Base-by-base conservation (phyloP, 768 basidiomycete species). In the Lepiota venenata region DNA sequence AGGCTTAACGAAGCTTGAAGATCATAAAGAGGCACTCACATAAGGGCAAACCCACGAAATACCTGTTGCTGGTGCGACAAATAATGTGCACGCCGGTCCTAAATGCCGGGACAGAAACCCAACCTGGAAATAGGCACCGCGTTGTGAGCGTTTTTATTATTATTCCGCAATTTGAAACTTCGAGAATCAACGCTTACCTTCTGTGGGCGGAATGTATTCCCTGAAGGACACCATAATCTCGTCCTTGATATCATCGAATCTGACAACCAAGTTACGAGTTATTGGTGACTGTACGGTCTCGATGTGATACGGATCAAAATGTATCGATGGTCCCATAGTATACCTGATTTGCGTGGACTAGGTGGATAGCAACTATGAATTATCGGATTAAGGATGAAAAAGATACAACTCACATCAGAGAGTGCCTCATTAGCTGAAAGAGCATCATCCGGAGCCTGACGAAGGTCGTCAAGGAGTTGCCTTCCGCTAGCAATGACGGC, bases 31-130 rank as follows among this genome's bases (percentile, higher is more conserved):
- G 9, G 22, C 39, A 45, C 71, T 46, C 51, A 79, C 79, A 80
- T 10, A 78, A 58, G 1, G 76, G 74, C 6, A 71, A 57, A 0
- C 77, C 79, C 49, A 82, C 72, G 52, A 80, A 77, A 8, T 74
- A 56, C 2, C 77, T 66, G 59, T 77, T 77, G 56, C 66, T 73
- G 3, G 70, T 66, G 12, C 75, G 62, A 25, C 64, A 66, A 11
- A 76, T 66, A 14, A 77, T 67, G 27, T 68, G 54, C 61, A 65
- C 68, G 16, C 69, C 58, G 1, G 65, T 66, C 1, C 64, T 54
- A 32, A 64, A 60, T 0, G 68, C 61, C 0, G 61, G 55, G n/a
- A 70, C 58, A 0, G 58, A 55, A 5, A 58, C 64, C 74, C 76
- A 79, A 6, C 69, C 77, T 74, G 29, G 36, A 18, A 25, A 41